phyloP scores from a whole-genome alignment of 805 yeast species.

The Saitoella complicata region DNA sequence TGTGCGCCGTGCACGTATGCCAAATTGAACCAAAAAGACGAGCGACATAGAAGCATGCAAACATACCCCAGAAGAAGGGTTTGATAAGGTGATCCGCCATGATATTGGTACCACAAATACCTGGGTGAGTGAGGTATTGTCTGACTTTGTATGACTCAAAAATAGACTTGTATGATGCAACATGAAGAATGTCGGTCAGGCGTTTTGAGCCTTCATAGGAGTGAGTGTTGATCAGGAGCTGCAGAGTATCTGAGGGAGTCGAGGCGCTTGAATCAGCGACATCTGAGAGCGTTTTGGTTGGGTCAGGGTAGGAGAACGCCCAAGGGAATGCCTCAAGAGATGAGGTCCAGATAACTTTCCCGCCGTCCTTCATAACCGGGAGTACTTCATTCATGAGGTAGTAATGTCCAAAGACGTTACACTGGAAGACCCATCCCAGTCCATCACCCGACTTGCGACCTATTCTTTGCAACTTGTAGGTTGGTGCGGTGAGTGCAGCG shows the following conservation, averaged over 20 bases:
- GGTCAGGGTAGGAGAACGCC: no score
- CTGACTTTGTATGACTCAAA: conserved; percentile 34
- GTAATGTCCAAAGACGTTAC: conserved; percentile 93
- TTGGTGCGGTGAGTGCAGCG: conserved; percentile 74
- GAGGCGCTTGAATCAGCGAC: no score
- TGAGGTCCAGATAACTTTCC: conserved; percentile 70
- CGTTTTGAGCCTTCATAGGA: conserved; percentile 90
- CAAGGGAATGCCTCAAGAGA: conserved; percentile 45
- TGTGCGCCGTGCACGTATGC: conserved; percentile 79
- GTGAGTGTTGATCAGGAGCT: conserved; percentile 42
- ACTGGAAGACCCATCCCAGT: conserved; percentile 79
- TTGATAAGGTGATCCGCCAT: conserved; percentile 55
- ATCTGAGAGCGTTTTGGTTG: no score
- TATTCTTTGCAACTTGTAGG: conserved; percentile 63
- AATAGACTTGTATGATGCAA: conserved; percentile 45
- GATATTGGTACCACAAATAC: conserved; percentile 74
- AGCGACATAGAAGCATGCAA: conserved; percentile 61
- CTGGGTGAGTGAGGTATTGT: conserved; percentile 82
- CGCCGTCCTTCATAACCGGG: conserved; percentile 40
- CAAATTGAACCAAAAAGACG: conserved; percentile 70
- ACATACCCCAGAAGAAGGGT: conserved; percentile 74
- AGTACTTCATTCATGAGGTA: conserved; percentile 55
- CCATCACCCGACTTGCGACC: conserved; percentile 68
- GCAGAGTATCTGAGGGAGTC: conserved; percentile 41
- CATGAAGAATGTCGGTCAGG: conserved; percentile 66